A percentile compares a stretch with the other conserved stretches of the same genome.
Evolutionary conservation across 176 grass and related monocot genomes (phyloP).

Genomic region (Triticum aestivum): IWGSC_CS_RefSeq_v2.1 NC_057798.1:546896043-546896542

Average conservation of each 20-base stretch:
- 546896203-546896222: not conserved
- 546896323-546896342: not conserved
- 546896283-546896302: slow-evolving; percentile 3
- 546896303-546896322: slow-evolving; percentile 12
- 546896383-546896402: slow-evolving; percentile 24
- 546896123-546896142: slow-evolving; percentile 78
- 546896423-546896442: slow-evolving; percentile 72
- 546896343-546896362: not conserved
- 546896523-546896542: slow-evolving; percentile 28
- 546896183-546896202: slow-evolving; percentile 57
- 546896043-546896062: slow-evolving; percentile 69
- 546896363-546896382: slow-evolving; percentile 4
- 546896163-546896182: slow-evolving; percentile 81
- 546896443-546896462: slow-evolving; percentile 96
- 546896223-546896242: slow-evolving; percentile 2
- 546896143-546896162: slow-evolving; percentile 94
- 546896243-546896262: not conserved
- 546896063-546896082: slow-evolving; percentile 76
- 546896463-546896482: slow-evolving; percentile 87
- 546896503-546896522: slow-evolving; percentile 96
- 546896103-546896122: slow-evolving; percentile 89
- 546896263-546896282: not conserved
- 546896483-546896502: slow-evolving; percentile 88
- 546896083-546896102: slow-evolving; percentile 87
- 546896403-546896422: not conserved